A percentile compares a stretch with the other conserved stretches of the same genome.
Evolutionary conservation across 306 rosid genomes (phyloP).

Genomic region (Mucuna pruriens): DNA sequence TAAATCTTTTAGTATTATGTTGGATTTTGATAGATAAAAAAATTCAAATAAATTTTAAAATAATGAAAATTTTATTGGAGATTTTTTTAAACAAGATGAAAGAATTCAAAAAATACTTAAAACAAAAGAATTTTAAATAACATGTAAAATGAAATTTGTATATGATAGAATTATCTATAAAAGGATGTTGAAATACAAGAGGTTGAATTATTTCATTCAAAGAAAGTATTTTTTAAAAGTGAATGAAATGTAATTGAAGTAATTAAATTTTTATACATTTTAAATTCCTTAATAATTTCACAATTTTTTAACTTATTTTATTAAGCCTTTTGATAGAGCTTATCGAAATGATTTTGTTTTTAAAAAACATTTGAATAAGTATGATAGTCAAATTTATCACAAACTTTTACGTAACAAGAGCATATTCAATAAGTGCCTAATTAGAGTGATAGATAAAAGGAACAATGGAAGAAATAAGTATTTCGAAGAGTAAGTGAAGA

Average conservation of each 20-base stretch:
- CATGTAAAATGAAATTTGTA: not conserved
- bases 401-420: not conserved
- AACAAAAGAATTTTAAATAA: too few species aligned
- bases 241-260: not conserved
- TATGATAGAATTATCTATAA: too few species aligned
- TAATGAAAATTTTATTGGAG: not conserved
- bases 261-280: too few species aligned
- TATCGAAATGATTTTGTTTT: not conserved
- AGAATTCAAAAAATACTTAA: too few species aligned
- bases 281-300: too few species aligned
- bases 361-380: not conserved
- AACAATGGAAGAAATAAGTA: not conserved
- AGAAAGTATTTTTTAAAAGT: too few species aligned
- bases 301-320: not conserved
- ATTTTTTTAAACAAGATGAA: too few species aligned
- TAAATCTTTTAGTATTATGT: too few species aligned
- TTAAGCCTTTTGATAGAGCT: not conserved
- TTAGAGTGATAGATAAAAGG: not conserved
- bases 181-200: too few species aligned
- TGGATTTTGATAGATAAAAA: too few species aligned
- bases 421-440: not conserved
- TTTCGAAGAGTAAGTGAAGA: not conserved
- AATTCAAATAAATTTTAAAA: too few species aligned
- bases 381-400: not conserved
- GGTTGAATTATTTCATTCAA: too few species aligned